phyloP scores from a whole-genome alignment of 2,329 filamentous ascomycete genomes.

The Botryotinia calthae region DNA sequence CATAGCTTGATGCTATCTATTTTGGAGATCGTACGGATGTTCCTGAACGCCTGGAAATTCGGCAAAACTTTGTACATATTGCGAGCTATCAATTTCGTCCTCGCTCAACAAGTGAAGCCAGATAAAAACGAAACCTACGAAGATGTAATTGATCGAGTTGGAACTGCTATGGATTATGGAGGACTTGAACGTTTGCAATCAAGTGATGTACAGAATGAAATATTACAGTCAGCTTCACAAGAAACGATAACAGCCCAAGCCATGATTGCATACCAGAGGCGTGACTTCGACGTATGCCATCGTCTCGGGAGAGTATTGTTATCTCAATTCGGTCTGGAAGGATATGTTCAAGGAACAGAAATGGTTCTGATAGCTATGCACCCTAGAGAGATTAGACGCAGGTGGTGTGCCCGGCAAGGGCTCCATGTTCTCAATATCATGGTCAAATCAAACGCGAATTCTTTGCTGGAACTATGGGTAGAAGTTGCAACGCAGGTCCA shows the following conservation, averaged over 20 bases:
- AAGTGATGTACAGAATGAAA: neutral
- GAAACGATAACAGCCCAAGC: neutral
- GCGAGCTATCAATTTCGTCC: neutral
- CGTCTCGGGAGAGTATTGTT: neutral
- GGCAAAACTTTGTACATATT: neutral
- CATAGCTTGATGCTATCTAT: slow-evolving; percentile 3
- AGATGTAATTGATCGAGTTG: neutral
- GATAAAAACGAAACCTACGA: neutral
- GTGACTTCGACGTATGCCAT: neutral
- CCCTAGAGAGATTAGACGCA: slow-evolving; percentile 1
- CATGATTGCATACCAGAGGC: neutral
- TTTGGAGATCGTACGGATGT: neutral
- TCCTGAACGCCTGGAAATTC: neutral
- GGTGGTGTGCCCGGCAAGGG: slow-evolving; percentile 5
- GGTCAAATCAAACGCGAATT: neutral
- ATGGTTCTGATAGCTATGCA: neutral
- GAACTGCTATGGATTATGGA: neutral
- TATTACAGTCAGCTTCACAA: neutral
- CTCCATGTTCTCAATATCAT: neutral
- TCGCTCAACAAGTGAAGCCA: neutral
- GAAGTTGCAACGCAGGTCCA: neutral
- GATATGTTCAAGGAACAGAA: slow-evolving; percentile 5
- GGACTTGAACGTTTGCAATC: neutral
- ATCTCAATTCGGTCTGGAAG: neutral
- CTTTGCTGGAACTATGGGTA: neutral